Conservation (phyloP, 768 basidiomycete species). For the Pleurotus citrinopileatus region DNA sequence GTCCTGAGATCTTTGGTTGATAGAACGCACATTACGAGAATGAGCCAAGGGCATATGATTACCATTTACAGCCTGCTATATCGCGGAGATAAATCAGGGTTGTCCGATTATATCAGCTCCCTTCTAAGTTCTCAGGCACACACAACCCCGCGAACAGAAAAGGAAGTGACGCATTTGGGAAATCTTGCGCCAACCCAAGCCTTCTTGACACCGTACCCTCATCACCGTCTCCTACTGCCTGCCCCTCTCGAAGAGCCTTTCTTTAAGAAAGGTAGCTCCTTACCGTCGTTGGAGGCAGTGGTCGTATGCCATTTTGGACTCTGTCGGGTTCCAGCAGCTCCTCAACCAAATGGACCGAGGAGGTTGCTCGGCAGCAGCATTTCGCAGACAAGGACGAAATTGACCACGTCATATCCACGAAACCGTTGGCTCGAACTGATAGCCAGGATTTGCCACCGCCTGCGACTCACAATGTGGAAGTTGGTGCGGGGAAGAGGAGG, state of each 20-base stretch:
- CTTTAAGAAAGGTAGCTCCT: too few relatives aligned
- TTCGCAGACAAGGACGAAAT: slow-evolving; percentile 13
- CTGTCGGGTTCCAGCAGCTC: slow-evolving; percentile 2
- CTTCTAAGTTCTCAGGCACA: slow-evolving; percentile 7
- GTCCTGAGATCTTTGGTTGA: too few relatives aligned
- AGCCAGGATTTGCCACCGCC: slow-evolving; percentile 39
- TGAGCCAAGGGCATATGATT: too few relatives aligned
- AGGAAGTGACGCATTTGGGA: slow-evolving; percentile 7
- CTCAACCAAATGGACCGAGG: slow-evolving; percentile 13
- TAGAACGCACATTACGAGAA: too few relatives aligned
- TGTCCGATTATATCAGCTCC: too few relatives aligned
- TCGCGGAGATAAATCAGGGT: slow-evolving; percentile 8
- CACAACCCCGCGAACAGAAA: slow-evolving; percentile 9
- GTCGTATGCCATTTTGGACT: slow-evolving; percentile 11
- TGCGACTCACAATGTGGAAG: slow-evolving; percentile 28
- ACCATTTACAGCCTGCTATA: background rate
- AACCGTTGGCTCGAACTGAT: slow-evolving; percentile 13
- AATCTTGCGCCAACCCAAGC: slow-evolving; percentile 13
- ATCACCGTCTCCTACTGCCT: background rate
- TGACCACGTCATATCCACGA: slow-evolving; percentile 8
- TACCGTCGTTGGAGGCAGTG: slow-evolving; percentile 5
- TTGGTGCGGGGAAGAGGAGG: slow-evolving; percentile 25
- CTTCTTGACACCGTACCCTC: slow-evolving; percentile 15
- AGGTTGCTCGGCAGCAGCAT: slow-evolving; percentile 3
- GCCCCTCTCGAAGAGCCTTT: slow-evolving; percentile 10